Base-by-base conservation (phyloP, 2,329 filamentous ascomycete genomes). In the Fusarium subglutinans region DNA sequence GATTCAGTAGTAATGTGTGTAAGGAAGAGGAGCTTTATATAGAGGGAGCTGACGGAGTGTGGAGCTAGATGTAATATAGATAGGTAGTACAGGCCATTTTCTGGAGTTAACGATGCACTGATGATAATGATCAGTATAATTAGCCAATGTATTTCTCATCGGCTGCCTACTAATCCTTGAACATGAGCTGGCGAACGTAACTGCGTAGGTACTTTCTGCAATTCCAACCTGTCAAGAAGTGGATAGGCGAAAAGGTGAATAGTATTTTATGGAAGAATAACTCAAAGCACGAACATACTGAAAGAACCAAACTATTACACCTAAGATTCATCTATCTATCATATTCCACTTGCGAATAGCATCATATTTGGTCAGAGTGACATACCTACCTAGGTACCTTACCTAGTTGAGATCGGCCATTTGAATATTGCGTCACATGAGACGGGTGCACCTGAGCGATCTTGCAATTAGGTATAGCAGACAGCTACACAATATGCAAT, bases 391-490 rank as follows among this genome's bases (percentile, higher is more conserved):
- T 37, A 37, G 33, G 33, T 35, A 35, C 35, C 35, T 18, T 35
- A 35, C 35, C 35, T 18, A 51, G 66, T 73, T 63, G 61, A 53
- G n/a, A 40, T 45, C 56, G 63, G 48, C 77, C 70, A 72, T 77
- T 73, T 77, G 76, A 73, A 72, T 68, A 72, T 70, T 72, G 69
- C 75, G 70, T 82, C 81, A 82, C 79, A 80, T 81, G 81, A 81
- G 67, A 37, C 24, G 26, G 38, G 66, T 54, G 64, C 65, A 62
- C 48, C 63, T 53, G 67, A 63, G 30, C 43, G 45, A 26, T 61
- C 50, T 62, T 53, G 60, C 60, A 59, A 48, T 33, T 50, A 35
- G 33, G 33, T 35, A 47, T 41, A 28, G 18, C 73, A 80, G 79
- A 75, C 66, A 80, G 75, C 68, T 41, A 56, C 80, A 77, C 76